Base-by-base conservation (phyloP, 2,329 filamentous ascomycete species). In the Bipolaris zeicola region DNA sequence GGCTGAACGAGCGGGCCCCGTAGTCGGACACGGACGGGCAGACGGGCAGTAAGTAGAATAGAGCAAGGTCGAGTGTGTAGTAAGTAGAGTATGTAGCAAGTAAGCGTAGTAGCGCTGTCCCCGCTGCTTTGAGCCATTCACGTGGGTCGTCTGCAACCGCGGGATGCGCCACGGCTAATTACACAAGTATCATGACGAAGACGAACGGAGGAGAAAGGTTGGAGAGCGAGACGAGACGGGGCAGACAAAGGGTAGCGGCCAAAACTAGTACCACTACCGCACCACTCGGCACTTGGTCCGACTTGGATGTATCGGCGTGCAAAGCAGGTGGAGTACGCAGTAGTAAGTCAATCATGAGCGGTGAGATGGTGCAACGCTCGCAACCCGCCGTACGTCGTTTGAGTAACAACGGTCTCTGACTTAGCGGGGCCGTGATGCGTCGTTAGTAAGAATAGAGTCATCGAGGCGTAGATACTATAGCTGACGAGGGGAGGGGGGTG, bases 101-200 rank as follows among this genome's bases (percentile, higher is more conserved):
- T 28, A 31, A n/a, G 41, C 10, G 14, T 31, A 24, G 42, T 44
- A 10, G 26, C 26, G 26, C 26, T 28, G 26, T 7, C 26, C 8
- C 26, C 26, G 26, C 26, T 28, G 26, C 26, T 28, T 28, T 28
- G 3, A 28, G 26, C 26, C 26, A 28, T 28, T 28, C 26, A 14
- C 11, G 5, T 16, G 14, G 22, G 14, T 6, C 3, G 42, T 28
- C 37, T 50, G 39, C 46, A 63, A 53, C 55, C 60, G 62, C 60
- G 53, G 45, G 41, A 61, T 22, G 45, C 45, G 45, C 45, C 26
- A 47, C 34, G 33, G 33, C 20, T 47, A 47, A 47, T 47, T 37
- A 22, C 22, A 14, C 20, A 28, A 28, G 7, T 28, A 28, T 28
- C 31, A 47, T 37, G 45, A 36, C 45, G 34, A 26, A 28, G 26